A percentile compares a stretch with the other conserved stretches of the same genome.
Conservation (phyloP, 768 basidiomycete species). For the Tubosaeta brunneosetosa region DNA sequence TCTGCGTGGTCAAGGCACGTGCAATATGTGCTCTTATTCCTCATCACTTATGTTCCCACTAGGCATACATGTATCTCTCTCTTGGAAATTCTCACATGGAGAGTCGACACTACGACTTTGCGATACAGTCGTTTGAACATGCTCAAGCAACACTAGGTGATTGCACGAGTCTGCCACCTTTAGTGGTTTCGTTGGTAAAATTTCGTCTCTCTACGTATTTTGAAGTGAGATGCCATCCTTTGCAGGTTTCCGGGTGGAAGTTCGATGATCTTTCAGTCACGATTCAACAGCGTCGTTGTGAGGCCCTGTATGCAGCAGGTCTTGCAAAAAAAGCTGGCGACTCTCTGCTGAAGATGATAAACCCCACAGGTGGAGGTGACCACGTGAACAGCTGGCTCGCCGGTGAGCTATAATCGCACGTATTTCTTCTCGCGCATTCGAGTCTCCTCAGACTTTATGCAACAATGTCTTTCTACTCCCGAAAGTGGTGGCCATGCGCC, state of each 20-base stretch:
- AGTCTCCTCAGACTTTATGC: not conserved
- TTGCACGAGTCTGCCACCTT: not conserved
- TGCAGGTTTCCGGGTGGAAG: not conserved
- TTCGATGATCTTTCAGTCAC: not conserved
- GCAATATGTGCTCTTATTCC: no score
- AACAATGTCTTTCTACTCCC: not conserved
- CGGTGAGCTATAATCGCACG: not conserved
- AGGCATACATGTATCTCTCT: slow-evolving; percentile 7
- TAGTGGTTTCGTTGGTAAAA: slow-evolving; percentile 6
- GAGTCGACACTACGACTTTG: not conserved
- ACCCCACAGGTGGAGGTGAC: not conserved
- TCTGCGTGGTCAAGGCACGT: slow-evolving; percentile 1
- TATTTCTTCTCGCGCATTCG: not conserved
- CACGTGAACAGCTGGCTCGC: not conserved
- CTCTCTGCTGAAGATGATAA: not conserved
- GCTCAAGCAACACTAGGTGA: not conserved
- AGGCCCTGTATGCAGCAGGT: not conserved
- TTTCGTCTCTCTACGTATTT: no score
- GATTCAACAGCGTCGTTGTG: not conserved
- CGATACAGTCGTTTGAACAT: not conserved
- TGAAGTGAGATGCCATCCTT: not conserved
- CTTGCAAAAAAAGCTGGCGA: not conserved
- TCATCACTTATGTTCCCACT: not conserved
- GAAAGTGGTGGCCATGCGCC: not conserved
- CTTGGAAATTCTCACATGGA: slow-evolving; percentile 2